These are phyloP conservation scores for Apiospora arundinis DNA, from an alignment of 2,329 filamentous ascomycete species.

Conservation along the genomic window DNA sequence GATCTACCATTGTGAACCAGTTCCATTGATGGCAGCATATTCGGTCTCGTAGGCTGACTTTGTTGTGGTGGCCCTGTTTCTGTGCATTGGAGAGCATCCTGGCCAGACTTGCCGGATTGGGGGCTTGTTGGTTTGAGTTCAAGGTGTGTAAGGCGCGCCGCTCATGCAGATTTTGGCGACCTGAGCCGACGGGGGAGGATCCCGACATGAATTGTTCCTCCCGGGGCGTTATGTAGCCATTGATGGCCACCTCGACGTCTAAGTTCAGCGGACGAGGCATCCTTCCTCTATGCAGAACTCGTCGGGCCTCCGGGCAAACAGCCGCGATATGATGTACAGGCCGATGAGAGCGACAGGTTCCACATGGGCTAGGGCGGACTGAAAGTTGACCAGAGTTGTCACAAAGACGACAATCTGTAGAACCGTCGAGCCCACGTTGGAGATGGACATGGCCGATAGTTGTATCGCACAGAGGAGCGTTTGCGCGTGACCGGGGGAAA, in stretches of 20 bases:
- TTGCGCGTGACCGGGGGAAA: neutral
- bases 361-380: constrained; percentile 55
- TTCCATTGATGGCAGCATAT: constrained; percentile 70
- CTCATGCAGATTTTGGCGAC: constrained; percentile 23
- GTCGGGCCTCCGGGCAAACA: constrained; percentile 55
- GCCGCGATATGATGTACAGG: constrained; percentile 56
- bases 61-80: constrained; percentile 34
- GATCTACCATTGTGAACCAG: constrained; percentile 70
- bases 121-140: constrained; percentile 25
- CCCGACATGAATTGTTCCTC: constrained; percentile 34
- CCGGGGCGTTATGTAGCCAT: constrained; percentile 37
- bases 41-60: constrained; percentile 54
- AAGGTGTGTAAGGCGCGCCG: constrained; percentile 27
- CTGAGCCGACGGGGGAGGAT: constrained; percentile 27
- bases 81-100: constrained; percentile 43
- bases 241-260: constrained; percentile 30
- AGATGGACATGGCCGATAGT: constrained; percentile 51
- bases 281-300: constrained; percentile 46
- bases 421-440: constrained; percentile 58
- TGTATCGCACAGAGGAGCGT: neutral
- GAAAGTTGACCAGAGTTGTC: constrained; percentile 59
- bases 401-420: constrained; percentile 60
- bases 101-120: constrained; percentile 39
- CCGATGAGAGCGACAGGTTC: constrained; percentile 53
- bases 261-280: constrained; percentile 34